phyloP scores from a whole-genome alignment of 108 stramenopile genomes.

The Nitzschia inconspicua region DNA sequence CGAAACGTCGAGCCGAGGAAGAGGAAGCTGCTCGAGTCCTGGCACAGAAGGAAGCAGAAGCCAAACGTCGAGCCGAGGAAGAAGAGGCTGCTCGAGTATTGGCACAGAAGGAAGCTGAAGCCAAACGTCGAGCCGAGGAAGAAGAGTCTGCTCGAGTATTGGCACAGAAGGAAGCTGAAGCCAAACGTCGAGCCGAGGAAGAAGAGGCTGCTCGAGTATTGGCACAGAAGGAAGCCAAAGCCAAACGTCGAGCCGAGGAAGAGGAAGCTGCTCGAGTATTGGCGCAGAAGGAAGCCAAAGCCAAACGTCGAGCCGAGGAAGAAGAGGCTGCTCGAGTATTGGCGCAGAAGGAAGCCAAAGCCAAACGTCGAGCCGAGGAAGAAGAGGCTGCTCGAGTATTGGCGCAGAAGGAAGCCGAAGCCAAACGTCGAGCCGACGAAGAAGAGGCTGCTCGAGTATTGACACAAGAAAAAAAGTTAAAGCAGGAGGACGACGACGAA shows the following conservation, averaged over 20 bases:
- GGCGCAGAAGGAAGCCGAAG: no score
- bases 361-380: no score
- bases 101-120: background rate
- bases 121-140: background rate
- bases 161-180: conserved; percentile 6
- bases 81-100: background rate
- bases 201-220: no score
- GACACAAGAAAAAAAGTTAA: no score
- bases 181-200: background rate
- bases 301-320: no score
- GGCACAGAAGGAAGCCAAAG: conserved; percentile 1
- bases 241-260: background rate
- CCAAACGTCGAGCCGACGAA: no score
- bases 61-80: conserved; percentile 1
- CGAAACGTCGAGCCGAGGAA: conserved; percentile 1
- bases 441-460: no score
- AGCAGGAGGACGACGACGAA: conserved; percentile 14
- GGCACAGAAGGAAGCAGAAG: conserved; percentile 14
- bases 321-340: no score
- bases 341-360: no score
- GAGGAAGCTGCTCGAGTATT: background rate
- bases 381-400: no score
- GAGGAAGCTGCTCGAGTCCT: conserved; percentile 7
- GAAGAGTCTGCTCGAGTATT: background rate
- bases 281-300: no score